phyloP scores from a whole-genome alignment of 176 grass and related monocot species.

The Poa annua region DNA sequence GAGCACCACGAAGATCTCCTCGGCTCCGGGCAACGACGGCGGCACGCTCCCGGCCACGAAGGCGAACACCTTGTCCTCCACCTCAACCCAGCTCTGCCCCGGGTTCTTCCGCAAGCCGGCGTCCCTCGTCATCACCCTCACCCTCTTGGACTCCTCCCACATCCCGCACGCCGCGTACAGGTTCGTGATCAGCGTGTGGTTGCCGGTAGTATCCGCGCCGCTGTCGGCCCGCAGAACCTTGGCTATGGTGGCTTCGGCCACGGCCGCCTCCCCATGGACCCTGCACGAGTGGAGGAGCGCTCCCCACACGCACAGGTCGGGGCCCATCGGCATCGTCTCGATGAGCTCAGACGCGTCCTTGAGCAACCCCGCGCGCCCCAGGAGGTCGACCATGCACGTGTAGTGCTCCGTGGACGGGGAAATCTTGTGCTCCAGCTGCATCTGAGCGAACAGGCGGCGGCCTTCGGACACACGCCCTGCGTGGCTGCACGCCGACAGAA shows the following conservation, averaged over 20 bases:
- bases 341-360: slow-evolving; percentile 44
- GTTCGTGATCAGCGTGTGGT: slow-evolving; percentile 62
- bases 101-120: slow-evolving; percentile 65
- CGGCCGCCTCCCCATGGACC: slow-evolving; percentile 41
- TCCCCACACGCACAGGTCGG: slow-evolving; percentile 59
- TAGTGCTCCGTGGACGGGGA: slow-evolving; percentile 64
- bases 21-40: neutral
- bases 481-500: slow-evolving; percentile 59
- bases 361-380: slow-evolving; percentile 61
- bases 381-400: slow-evolving; percentile 70
- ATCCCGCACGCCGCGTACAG: slow-evolving; percentile 58
- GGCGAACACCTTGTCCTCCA: slow-evolving; percentile 47
- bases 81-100: slow-evolving; percentile 69
- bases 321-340: slow-evolving; percentile 49
- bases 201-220: slow-evolving; percentile 42
- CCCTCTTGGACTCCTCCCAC: slow-evolving; percentile 61
- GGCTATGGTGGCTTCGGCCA: slow-evolving; percentile 44
- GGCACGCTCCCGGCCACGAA: slow-evolving; percentile 36
- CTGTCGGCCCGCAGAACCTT: slow-evolving; percentile 19
- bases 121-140: slow-evolving; percentile 60
- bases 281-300: slow-evolving; percentile 68
- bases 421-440: slow-evolving; percentile 46
- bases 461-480: slow-evolving; percentile 50
- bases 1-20: slow-evolving; percentile 41
- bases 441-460: slow-evolving; percentile 53